phyloP scores from a whole-genome alignment of 2,329 filamentous ascomycete genomes.

The Neofusicoccum laricinum region DNA sequence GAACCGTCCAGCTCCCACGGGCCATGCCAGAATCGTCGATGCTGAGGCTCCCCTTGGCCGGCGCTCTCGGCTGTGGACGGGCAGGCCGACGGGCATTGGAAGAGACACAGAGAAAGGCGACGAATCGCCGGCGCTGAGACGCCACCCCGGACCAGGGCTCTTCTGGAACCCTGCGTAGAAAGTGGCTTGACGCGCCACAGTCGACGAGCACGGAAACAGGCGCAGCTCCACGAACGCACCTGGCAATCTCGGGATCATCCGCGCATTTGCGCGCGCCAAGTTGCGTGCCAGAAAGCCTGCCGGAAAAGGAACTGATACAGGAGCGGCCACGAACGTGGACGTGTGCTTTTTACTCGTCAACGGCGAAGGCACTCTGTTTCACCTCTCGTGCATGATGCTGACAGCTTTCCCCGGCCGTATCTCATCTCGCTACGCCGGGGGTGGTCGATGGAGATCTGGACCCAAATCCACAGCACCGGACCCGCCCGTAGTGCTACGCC shows the following conservation, averaged over 20 bases:
- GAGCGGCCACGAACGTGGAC: neutral
- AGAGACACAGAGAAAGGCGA: conserved; percentile 1
- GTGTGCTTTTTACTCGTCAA: conserved; percentile 1
- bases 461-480: conserved; percentile 13
- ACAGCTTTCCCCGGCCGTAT: conserved; percentile 13
- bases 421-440: conserved; percentile 14
- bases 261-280: conserved; percentile 7
- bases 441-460: conserved; percentile 13
- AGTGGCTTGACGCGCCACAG: conserved; percentile 12
- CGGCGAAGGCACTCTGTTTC: conserved; percentile 12
- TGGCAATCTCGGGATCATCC: conserved; percentile 13
- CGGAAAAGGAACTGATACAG: conserved; percentile 5
- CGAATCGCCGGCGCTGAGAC: conserved; percentile 10
- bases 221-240: conserved; percentile 7
- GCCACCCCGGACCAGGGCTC: conserved; percentile 5
- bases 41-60: neutral
- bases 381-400: conserved; percentile 13
- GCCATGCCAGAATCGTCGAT: neutral
- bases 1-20: neutral
- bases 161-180: conserved; percentile 13
- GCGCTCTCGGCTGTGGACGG: neutral
- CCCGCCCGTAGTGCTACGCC: conserved; percentile 1
- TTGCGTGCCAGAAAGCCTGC: conserved; percentile 8
- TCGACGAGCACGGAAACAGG: conserved; percentile 7
- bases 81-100: neutral